These are phyloP conservation scores for Trebouxia sp. DNA, from an alignment of 139 green algal species.

Conservation along the genomic window DNA sequence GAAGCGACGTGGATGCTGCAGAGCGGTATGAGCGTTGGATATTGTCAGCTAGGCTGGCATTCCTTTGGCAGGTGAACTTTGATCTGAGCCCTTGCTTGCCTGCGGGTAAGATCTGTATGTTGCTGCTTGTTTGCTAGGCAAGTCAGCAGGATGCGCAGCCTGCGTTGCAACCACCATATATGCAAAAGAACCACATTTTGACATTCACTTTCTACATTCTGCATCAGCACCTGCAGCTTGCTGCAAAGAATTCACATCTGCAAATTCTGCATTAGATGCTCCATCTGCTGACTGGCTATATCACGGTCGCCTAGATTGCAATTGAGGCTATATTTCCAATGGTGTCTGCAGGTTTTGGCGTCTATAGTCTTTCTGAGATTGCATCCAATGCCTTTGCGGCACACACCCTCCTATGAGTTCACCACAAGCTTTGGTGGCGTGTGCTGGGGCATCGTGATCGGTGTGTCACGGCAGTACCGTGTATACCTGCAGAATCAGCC, in stretches of 20 bases:
- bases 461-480: neutral
- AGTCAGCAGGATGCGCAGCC: too few species aligned
- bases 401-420: slow-evolving; percentile 55
- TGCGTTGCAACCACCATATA: too few species aligned
- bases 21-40: slow-evolving; percentile 13
- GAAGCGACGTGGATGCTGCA: neutral
- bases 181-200: too few species aligned
- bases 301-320: too few species aligned
- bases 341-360: slow-evolving; percentile 24
- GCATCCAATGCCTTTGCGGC: slow-evolving; percentile 44
- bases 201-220: too few species aligned
- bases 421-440: slow-evolving; percentile 35
- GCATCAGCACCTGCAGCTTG: too few species aligned
- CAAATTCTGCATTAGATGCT: neutral
- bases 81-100: slow-evolving; percentile 8
- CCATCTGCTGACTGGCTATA: too few species aligned
- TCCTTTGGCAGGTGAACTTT: neutral
- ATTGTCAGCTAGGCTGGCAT: neutral
- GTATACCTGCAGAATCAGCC: neutral
- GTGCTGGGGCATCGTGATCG: slow-evolving; percentile 19
- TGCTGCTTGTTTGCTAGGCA: too few species aligned
- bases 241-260: too few species aligned
- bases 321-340: too few species aligned
- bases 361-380: slow-evolving; percentile 49
- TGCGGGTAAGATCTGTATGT: slow-evolving; percentile 15